These are phyloP conservation scores for Leptographium wingfieldii DNA, from an alignment of 2,329 filamentous ascomycete species.

Conservation along the genomic window DNA sequence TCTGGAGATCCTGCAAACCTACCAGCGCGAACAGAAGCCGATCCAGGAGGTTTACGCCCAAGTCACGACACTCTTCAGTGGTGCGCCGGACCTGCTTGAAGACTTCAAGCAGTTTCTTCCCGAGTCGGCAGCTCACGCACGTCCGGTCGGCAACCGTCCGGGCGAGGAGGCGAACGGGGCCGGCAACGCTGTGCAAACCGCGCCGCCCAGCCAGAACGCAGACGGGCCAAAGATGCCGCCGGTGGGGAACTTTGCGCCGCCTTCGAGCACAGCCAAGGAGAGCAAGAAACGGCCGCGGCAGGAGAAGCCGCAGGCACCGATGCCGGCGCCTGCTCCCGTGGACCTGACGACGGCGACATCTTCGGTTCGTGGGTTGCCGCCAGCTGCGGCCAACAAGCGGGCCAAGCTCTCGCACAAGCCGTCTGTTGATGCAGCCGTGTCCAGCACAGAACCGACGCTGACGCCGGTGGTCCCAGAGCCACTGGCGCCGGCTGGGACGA, in stretches of 20 bases:
- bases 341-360: constrained; percentile 26
- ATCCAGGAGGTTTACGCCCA: constrained; percentile 98
- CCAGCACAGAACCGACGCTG: constrained; percentile 69
- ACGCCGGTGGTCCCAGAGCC: constrained; percentile 83
- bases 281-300: constrained; percentile 71
- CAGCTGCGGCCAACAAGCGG: constrained; percentile 39
- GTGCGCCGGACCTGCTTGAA: constrained; percentile 85
- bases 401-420: constrained; percentile 63
- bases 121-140: constrained; percentile 56
- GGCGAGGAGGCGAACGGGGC: constrained; percentile 42
- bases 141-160: constrained; percentile 46
- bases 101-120: constrained; percentile 98
- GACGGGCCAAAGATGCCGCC: constrained; percentile 75
- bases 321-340: constrained; percentile 29
- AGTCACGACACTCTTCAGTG: constrained; percentile 86
- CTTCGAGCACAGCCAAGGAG: constrained; percentile 70
- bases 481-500: constrained; percentile 60
- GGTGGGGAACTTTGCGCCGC: constrained; percentile 84
- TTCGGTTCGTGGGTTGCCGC: constrained; percentile 23
- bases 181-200: constrained; percentile 37
- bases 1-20: constrained; percentile 93
- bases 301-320: constrained; percentile 40
- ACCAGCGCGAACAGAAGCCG: constrained; percentile 93
- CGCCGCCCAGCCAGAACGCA: constrained; percentile 37
- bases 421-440: constrained; percentile 43